Conservation (phyloP, 164 flowering plant genomes). For the Cinnamomum micranthum region DNA sequence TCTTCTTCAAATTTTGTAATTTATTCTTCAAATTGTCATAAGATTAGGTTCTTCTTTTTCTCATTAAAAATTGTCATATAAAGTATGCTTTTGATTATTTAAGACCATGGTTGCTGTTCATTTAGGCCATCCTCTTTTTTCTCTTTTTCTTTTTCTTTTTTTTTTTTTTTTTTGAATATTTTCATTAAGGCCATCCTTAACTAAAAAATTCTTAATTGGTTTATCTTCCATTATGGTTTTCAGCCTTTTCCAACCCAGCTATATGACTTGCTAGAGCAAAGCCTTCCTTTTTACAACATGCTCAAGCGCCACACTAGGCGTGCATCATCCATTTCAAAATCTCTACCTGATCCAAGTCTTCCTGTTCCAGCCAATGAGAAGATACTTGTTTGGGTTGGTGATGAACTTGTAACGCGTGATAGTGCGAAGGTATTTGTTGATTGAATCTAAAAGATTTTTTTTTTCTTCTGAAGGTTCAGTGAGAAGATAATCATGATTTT, state of each 20-base stretch:
- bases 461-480: background rate
- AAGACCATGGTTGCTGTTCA: no score
- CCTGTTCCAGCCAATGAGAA: slow-evolving; percentile 86
- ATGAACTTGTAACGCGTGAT: slow-evolving; percentile 82
- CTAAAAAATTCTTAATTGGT: background rate
- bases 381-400: slow-evolving; percentile 89
- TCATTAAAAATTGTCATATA: no score
- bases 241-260: slow-evolving; percentile 67
- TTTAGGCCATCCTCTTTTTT: no score
- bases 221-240: background rate
- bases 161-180: no score
- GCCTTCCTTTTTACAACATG: slow-evolving; percentile 79
- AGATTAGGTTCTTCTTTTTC: no score
- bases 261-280: slow-evolving; percentile 80
- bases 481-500: background rate
- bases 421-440: slow-evolving; percentile 73
- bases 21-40: no score
- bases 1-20: no score
- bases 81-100: no score
- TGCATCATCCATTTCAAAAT: slow-evolving; percentile 27
- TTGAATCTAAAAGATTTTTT: background rate
- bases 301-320: slow-evolving; percentile 45
- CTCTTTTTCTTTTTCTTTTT: no score
- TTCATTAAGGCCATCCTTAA: background rate
- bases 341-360: slow-evolving; percentile 58